phyloP scores from a whole-genome alignment of 2,329 filamentous ascomycete species.

The Bipolaris victoriae region DNA sequence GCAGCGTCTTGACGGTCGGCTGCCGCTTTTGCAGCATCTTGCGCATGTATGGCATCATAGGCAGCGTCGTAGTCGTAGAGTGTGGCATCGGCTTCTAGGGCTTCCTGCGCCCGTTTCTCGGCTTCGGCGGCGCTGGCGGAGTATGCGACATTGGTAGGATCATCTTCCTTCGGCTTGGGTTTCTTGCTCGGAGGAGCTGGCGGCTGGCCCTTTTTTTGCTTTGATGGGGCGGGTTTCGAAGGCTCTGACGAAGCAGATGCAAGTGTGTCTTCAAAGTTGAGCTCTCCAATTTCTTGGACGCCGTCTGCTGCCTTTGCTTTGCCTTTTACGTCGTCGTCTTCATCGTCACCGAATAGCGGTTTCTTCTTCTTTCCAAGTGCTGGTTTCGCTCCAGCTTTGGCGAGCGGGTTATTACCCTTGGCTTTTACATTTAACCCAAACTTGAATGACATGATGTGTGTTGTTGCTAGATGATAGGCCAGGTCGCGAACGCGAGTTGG shows the following conservation, averaged over 20 bases:
- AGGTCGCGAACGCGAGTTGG: constrained; percentile 4
- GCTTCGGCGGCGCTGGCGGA: constrained; percentile 69
- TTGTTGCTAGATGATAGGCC: constrained; percentile 9
- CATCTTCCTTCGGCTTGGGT: constrained; percentile 44
- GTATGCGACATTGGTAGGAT: constrained; percentile 60
- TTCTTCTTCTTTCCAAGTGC: constrained; percentile 38
- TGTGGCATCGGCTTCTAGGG: constrained; percentile 70
- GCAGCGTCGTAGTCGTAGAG: constrained; percentile 87
- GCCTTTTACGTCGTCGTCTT: constrained; percentile 58
- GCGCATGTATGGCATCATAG: constrained; percentile 74
- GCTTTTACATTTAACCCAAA: constrained; percentile 67
- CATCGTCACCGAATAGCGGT: constrained; percentile 59
- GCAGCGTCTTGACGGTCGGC: constrained; percentile 60
- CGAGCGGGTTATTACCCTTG: constrained; percentile 50
- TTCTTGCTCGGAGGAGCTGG: constrained; percentile 46
- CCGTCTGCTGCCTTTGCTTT: constrained; percentile 45
- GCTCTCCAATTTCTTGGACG: constrained; percentile 62
- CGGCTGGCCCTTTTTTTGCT: constrained; percentile 46
- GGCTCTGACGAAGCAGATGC: constrained; percentile 28
- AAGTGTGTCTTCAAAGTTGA: constrained; percentile 63
- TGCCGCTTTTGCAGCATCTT: constrained; percentile 61
- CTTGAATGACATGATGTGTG: constrained; percentile 51
- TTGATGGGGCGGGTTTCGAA: constrained; percentile 36
- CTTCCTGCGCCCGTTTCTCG: constrained; percentile 68
- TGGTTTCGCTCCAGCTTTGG: constrained; percentile 28